phyloP scores from a whole-genome alignment of 352 stramenopile genomes.

The Globisporangium okanoganense region DNA sequence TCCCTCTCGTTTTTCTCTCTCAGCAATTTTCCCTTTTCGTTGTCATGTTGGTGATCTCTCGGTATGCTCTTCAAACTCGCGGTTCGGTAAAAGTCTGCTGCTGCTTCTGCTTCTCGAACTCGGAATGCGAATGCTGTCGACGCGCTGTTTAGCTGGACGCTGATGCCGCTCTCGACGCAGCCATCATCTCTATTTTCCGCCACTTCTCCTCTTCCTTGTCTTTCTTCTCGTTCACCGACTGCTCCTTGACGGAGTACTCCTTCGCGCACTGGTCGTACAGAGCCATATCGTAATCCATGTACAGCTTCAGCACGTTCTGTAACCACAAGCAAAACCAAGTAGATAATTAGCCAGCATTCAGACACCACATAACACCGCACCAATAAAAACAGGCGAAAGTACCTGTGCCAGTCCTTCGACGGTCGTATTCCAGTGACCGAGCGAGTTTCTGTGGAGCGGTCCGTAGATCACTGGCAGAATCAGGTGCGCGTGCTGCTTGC shows the following conservation, averaged over 20 bases:
- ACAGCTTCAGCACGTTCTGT: conserved; percentile 88
- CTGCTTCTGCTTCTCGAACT: conserved; percentile 8
- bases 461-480: conserved; percentile 95
- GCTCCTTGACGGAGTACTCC: conserved; percentile 78
- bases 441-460: conserved; percentile 81
- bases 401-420: conserved; percentile 93
- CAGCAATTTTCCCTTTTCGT: conserved; percentile 7
- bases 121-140: conserved; percentile 7
- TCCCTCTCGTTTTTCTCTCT: conserved; percentile 12
- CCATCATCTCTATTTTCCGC: conserved; percentile 92
- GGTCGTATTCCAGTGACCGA: conserved; percentile 96
- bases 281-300: conserved; percentile 93
- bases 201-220: conserved; percentile 88
- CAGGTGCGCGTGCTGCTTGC: conserved; percentile 89
- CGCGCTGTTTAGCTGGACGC: conserved; percentile 22
- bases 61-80: conserved; percentile 6
- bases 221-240: conserved; percentile 60
- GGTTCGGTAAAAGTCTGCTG: conserved; percentile 1
- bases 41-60: conserved; percentile 4
- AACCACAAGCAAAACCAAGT: neutral
- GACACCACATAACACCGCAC: neutral
- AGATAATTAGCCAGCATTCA: conserved; percentile 4
- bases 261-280: conserved; percentile 91
- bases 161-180: conserved; percentile 56
- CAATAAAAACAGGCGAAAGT: neutral